Evolutionary conservation across 2,329 filamentous ascomycete species (phyloP).

Genomic region (Ramichloridium luteum): DNA sequence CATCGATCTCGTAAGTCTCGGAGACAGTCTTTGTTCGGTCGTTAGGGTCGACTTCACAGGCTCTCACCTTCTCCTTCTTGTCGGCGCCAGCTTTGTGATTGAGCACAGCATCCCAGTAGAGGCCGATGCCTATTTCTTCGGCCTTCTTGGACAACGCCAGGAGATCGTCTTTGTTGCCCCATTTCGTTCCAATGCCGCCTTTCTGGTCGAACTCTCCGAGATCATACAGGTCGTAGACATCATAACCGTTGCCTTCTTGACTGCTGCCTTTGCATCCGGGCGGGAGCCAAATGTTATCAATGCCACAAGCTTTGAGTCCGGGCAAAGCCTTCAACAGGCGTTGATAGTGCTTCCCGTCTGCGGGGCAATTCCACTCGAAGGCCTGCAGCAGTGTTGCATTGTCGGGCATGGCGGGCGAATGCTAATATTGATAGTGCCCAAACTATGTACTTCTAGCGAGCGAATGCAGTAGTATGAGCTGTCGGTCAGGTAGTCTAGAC

Average conservation of each 20-base stretch:
- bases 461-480: no score
- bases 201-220: constrained; percentile 59
- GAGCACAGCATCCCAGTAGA: constrained; percentile 58
- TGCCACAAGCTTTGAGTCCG: constrained; percentile 45
- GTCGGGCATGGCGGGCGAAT: no score
- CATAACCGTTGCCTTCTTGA: constrained; percentile 45
- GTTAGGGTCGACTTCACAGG: constrained; percentile 46
- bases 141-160: constrained; percentile 40
- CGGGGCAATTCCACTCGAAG: constrained; percentile 59
- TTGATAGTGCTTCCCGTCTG: constrained; percentile 50
- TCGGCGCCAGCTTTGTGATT: constrained; percentile 61
- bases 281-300: constrained; percentile 54
- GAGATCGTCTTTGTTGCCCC: constrained; percentile 52
- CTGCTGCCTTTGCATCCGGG: constrained; percentile 55
- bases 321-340: constrained; percentile 43
- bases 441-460: no score
- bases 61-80: constrained; percentile 47
- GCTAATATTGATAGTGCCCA: no score
- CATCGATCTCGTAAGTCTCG: constrained; percentile 41
- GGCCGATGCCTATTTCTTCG: constrained; percentile 39
- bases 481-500: no score
- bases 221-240: constrained; percentile 46
- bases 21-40: constrained; percentile 12
- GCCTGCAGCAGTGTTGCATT: constrained; percentile 49
- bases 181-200: constrained; percentile 50